Base-by-base conservation (phyloP, 768 basidiomycete species). In the Lyophyllum atratum region DNA sequence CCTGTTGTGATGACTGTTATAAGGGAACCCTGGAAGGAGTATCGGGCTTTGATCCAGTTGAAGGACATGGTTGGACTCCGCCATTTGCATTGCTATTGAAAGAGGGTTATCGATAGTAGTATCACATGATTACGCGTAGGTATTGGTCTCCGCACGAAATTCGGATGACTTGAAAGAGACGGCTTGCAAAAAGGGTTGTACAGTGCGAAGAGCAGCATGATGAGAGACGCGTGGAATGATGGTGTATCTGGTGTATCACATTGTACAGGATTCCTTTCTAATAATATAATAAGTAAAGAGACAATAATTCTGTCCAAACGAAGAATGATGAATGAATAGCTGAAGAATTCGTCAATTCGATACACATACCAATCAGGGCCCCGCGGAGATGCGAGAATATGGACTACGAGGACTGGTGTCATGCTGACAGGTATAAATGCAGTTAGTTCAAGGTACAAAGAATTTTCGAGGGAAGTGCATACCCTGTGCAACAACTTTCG, bases 401-500 rank as follows among this genome's bases (percentile, higher is more conserved):
- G 42, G 15, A 15, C 29, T 11, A 31, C 29, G 11, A 31, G n/a
- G 29, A 31, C 19, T 17, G 34, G 17, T 31, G 14, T 56, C 29
- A 58, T 49, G 46, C 61, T 62, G 31, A 31, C 22, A 49, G 29
- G 34, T 28, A 25, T 12, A 22, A 21, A 15, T 28, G 21, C 6
- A 39, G 46, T n/a, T 28, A 33, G 28, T 28, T 22, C 22, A 37
- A 39, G 50, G 45, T 44, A 31, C 43, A 25, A 21, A 11, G 19
- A 39, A 22, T n/a, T n/a, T n/a, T n/a, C n/a, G n/a, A n/a, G n/a
- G 24, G 45, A 48, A n/a, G n/a, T 55, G 40, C 64, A 39, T 58
- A 63, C 64, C 60, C 25, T 15, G 39, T 5, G 45, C 58, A 42
- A 24, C 67, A 19, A 28, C 59, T 66, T 80, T 78, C 2, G 80